These are phyloP conservation scores for Breviolum minutum DNA, from an alignment of 73 alveolate genomes.

Conservation along the genomic window DNA sequence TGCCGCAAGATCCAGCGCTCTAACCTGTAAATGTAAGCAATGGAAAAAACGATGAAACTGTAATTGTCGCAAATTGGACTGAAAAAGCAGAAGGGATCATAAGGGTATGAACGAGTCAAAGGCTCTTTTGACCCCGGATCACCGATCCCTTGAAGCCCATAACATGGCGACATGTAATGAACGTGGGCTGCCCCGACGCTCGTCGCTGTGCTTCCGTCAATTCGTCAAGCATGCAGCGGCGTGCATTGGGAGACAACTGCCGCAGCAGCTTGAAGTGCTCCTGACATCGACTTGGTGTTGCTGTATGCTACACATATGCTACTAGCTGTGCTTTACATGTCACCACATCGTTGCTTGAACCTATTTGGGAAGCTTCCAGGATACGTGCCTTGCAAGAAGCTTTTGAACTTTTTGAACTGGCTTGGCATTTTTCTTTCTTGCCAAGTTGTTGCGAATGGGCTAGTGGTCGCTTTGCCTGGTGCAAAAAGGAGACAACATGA, in stretches of 20 bases:
- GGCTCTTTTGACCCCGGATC: neutral
- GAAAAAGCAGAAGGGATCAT: neutral
- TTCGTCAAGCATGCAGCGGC: constrained; percentile 11
- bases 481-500: neutral
- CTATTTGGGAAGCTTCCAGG: neutral
- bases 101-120: neutral
- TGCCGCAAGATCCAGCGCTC: constrained; percentile 62
- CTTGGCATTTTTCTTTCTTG: neutral
- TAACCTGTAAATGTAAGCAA: neutral
- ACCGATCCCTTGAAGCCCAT: neutral
- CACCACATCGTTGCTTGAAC: no score
- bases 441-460: constrained; percentile 11
- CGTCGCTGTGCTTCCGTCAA: constrained; percentile 38
- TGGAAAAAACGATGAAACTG: neutral
- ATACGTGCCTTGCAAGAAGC: constrained; percentile 8
- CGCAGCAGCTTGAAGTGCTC: constrained; percentile 20
- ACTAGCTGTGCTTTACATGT: no score
- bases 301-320: neutral
- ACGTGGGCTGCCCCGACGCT: neutral
- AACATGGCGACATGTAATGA: neutral
- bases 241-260: constrained; percentile 5
- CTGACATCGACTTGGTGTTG: neutral
- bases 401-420: neutral
- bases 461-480: neutral
- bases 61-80: neutral